These are phyloP conservation scores for Ilyonectria destructans DNA, from an alignment of 2,329 filamentous ascomycete species.

Conservation along the genomic window DNA sequence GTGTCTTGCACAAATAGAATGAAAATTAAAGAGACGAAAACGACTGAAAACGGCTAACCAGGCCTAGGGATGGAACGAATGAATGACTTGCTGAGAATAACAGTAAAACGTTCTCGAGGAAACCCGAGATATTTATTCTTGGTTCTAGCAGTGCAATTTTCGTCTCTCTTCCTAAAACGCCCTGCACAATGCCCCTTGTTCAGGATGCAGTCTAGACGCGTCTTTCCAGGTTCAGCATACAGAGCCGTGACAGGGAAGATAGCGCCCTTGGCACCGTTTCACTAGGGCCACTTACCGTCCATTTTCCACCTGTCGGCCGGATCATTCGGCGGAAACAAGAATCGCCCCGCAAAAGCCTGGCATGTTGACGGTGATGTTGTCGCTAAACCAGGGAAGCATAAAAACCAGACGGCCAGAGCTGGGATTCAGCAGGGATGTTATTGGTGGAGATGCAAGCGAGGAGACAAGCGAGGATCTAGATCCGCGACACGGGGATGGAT, in stretches of 20 bases:
- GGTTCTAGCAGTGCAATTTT: neutral
- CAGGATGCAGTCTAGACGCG: neutral
- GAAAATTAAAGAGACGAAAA: constrained; percentile 14
- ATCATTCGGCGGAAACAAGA: neutral
- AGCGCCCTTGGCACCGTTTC: constrained; percentile 18
- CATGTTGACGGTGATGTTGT: constrained; percentile 15
- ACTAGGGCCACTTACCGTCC: neutral
- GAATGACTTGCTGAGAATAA: constrained; percentile 14
- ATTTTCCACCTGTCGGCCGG: neutral
- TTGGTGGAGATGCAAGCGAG: constrained; percentile 16
- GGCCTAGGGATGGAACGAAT: constrained; percentile 1
- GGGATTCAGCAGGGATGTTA: neutral
- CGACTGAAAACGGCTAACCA: constrained; percentile 14
- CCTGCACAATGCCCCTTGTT: neutral
- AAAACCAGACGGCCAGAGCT: neutral
- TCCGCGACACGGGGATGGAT: neutral
- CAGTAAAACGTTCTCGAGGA: neutral
- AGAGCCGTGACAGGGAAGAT: constrained; percentile 4
- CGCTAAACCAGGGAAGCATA: constrained; percentile 12
- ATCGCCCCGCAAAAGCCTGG: neutral
- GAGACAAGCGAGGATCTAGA: constrained; percentile 10
- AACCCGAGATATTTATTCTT: constrained; percentile 18
- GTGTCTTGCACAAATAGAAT: constrained; percentile 5
- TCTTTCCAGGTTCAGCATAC: constrained; percentile 1
- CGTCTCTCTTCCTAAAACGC: neutral